Percentiles rank a stretch among this genome's conserved stretches.
Conservation (phyloP, 2,329 filamentous ascomycete genomes). For the Fusarium oligoseptatum region DNA sequence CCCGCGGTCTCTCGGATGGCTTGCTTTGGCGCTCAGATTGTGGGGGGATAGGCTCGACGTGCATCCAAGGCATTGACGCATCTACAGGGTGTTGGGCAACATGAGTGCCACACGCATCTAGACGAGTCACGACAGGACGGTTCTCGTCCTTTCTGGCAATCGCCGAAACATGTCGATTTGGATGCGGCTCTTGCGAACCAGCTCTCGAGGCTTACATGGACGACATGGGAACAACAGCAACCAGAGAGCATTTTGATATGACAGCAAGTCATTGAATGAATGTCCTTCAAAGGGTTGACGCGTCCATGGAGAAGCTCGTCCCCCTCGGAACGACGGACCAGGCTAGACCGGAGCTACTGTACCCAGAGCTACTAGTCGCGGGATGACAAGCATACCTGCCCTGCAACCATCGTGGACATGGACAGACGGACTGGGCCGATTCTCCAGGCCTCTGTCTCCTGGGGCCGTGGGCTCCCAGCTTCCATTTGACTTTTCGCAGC, state of each 20-base stretch:
- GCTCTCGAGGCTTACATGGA: background rate
- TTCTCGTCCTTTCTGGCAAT: conserved; percentile 19
- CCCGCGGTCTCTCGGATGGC: conserved; percentile 36
- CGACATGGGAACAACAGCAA: conserved; percentile 3
- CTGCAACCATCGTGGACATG: conserved; percentile 29
- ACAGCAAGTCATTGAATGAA: conserved; percentile 1
- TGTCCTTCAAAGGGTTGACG: conserved; percentile 3
- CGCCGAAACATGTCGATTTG: background rate
- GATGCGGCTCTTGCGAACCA: conserved; percentile 23
- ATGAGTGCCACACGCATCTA: conserved; percentile 32
- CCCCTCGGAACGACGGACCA: conserved; percentile 6
- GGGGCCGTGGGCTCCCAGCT: conserved; percentile 18
- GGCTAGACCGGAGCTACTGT: conserved; percentile 24
- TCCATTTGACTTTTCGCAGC: conserved; percentile 7
- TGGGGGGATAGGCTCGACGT: conserved; percentile 43
- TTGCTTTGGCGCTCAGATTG: conserved; percentile 37
- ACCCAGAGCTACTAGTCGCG: conserved; percentile 23
- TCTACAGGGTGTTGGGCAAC: conserved; percentile 48
- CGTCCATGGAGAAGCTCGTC: background rate
- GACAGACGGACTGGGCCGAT: conserved; percentile 13
- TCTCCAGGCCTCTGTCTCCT: conserved; percentile 9
- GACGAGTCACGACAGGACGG: conserved; percentile 20
- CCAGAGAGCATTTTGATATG: background rate
- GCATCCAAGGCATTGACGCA: conserved; percentile 59
- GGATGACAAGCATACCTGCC: conserved; percentile 39